Base-by-base conservation (phyloP, 768 basidiomycete genomes). In the Auricularia auricula-judae region DNA sequence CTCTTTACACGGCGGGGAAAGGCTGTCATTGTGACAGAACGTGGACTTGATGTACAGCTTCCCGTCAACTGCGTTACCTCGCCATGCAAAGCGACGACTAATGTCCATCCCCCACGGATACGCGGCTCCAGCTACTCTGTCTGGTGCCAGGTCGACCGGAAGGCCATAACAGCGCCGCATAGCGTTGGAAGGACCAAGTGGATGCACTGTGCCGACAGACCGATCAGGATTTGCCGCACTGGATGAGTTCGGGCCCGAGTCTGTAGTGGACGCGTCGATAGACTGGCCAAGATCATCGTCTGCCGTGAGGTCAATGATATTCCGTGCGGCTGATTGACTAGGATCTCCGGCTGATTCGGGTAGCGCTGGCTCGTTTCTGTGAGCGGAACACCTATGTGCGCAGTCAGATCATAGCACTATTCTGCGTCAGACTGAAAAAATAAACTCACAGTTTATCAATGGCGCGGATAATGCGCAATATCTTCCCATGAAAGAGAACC, bases 31-130 rank as follows among this genome's bases (percentile, higher is more conserved):
- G 59, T 66, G 35, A 34, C 66, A 66, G 44, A 39, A 23, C 14
- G 33, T 34, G 18, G 65, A 56, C 39, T 51, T 21, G 65, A 65
- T 35, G 8, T n/a, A 21, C 11, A 69, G 33, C 36, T 29, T 56
- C 44, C 61, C 63, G 12, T 66, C 34, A 2, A 53, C 44, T 34
- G 63, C 47, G 10, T 53, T 21, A 33, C 44, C 66, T 47, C 63
- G 58, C 68, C 68, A 69, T 3, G 65, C 68, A 16, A 62, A 54
- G 34, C 47, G 44, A 58, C 51, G 44, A 3, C 7, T 23, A 29
- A 44, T 53, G 39, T 69, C 66, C 12, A 69, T 44, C 35, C 64
- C 65, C 59, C 68, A 69, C 7, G 65, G 68, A 62, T 69, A 69
- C 36, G 67, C 62, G 21, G 62, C 39, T 36, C 66, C 61, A 18